Conservation (phyloP, 441 rosid genomes). For the Populus hybrid region DNA sequence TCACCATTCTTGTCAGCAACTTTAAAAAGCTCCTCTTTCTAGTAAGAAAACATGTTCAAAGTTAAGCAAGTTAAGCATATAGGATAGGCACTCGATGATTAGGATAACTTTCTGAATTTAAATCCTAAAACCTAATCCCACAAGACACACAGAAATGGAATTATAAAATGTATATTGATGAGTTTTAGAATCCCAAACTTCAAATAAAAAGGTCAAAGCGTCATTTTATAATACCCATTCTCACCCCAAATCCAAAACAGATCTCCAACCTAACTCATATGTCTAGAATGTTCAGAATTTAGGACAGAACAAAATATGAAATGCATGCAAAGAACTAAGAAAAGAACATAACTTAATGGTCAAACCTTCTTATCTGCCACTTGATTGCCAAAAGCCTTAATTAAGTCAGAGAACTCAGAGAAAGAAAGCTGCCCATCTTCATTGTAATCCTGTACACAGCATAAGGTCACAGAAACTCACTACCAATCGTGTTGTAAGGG, state of each 20-base stretch:
- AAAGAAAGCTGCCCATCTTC: constrained; percentile 84
- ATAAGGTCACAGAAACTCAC: background rate
- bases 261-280: background rate
- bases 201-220: background rate
- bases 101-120: background rate
- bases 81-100: background rate
- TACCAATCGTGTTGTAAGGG: background rate
- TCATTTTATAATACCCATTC: background rate
- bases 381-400: constrained; percentile 80
- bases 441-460: constrained; percentile 58
- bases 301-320: background rate
- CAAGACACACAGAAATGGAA: background rate
- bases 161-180: background rate
- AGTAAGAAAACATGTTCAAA: constrained; percentile 18
- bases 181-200: constrained; percentile 7
- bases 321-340: background rate
- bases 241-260: background rate
- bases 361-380: constrained; percentile 78
- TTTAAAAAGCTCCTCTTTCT: constrained; percentile 98
- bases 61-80: background rate
- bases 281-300: background rate
- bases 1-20: constrained; percentile 83
- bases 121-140: background rate
- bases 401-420: constrained; percentile 73
- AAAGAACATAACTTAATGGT: background rate